These are phyloP conservation scores for Ascochyta fabae DNA, from an alignment of 2,329 filamentous ascomycete species.

Conservation along the genomic window DNA sequence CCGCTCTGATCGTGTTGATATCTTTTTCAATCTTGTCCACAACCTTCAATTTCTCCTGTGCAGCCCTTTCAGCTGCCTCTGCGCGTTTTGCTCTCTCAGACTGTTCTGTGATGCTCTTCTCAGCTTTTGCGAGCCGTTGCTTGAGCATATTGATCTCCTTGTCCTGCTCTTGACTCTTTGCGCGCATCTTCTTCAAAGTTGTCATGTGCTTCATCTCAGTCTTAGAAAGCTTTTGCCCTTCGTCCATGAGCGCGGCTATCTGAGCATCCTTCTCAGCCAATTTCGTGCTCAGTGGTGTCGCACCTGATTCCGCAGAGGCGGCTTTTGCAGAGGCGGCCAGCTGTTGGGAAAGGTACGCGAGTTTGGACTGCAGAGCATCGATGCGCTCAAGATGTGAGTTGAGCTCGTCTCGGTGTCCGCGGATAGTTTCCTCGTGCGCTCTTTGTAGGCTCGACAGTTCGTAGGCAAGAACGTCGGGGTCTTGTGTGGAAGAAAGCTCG, in stretches of 20 bases:
- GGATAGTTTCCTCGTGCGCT: constrained; percentile 59
- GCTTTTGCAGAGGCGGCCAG: constrained; percentile 77
- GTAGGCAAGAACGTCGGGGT: constrained; percentile 48
- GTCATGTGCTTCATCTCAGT: constrained; percentile 84
- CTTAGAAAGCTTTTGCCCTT: constrained; percentile 86
- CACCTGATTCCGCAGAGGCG: constrained; percentile 57
- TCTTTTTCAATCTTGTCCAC: constrained; percentile 62
- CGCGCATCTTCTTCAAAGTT: constrained; percentile 79
- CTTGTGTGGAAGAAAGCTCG: constrained; percentile 23
- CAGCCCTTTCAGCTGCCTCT: constrained; percentile 64
- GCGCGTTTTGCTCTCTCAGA: constrained; percentile 66
- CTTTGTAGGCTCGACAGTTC: constrained; percentile 58
- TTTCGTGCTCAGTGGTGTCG: constrained; percentile 67
- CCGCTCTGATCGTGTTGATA: constrained; percentile 66
- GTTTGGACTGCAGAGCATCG: constrained; percentile 87
- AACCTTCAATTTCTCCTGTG: constrained; percentile 61
- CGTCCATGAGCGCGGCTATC: constrained; percentile 87
- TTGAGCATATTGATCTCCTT: constrained; percentile 61
- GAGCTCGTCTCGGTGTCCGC: constrained; percentile 78
- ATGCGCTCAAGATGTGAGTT: constrained; percentile 86
- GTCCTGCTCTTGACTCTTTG: constrained; percentile 59
- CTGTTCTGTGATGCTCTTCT: constrained; percentile 68
- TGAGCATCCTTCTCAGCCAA: constrained; percentile 89
- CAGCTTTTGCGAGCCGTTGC: constrained; percentile 68
- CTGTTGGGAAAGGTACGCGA: constrained; percentile 85